Percentiles rank a stretch among this genome's conserved stretches.
Evolutionary conservation across 163 green algal genomes (phyloP).

Genomic region (Chlorella variabilis): DNA sequence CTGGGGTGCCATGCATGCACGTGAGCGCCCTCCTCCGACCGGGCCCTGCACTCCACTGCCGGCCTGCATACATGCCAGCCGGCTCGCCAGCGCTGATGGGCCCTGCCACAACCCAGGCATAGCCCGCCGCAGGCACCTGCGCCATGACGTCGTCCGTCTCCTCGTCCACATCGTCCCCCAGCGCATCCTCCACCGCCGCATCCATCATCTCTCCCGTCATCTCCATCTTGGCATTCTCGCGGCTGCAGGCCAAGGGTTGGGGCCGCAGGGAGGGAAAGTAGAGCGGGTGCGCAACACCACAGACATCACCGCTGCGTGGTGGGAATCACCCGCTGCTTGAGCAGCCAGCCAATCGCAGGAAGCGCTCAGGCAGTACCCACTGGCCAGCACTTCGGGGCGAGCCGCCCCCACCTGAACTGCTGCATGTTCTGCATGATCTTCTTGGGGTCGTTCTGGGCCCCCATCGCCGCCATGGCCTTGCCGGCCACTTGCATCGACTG

Average conservation of each 20-base stretch:
- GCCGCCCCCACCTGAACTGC: conserved; percentile 62
- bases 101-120: no score
- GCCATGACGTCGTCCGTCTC: conserved; percentile 83
- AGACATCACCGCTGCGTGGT: neutral
- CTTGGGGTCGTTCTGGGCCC: conserved; percentile 51
- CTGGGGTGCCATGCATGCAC: no score
- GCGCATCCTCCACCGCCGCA: conserved; percentile 73
- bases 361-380: neutral
- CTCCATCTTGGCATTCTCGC: conserved; percentile 72
- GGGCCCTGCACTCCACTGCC: no score
- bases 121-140: conserved; percentile 72
- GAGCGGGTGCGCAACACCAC: neutral
- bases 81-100: no score
- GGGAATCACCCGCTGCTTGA: no score
- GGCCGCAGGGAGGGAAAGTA: neutral
- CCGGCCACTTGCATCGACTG: conserved; percentile 67
- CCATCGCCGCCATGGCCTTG: conserved; percentile 76
- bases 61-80: no score
- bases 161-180: conserved; percentile 80
- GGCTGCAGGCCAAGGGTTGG: neutral
- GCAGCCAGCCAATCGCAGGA: neutral
- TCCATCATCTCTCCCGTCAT: conserved; percentile 85
- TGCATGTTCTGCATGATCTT: conserved; percentile 71
- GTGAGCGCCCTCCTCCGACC: no score
- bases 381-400: neutral